phyloP scores from a whole-genome alignment of 2,329 filamentous ascomycete species.

The Sporothrix curviconia region DNA sequence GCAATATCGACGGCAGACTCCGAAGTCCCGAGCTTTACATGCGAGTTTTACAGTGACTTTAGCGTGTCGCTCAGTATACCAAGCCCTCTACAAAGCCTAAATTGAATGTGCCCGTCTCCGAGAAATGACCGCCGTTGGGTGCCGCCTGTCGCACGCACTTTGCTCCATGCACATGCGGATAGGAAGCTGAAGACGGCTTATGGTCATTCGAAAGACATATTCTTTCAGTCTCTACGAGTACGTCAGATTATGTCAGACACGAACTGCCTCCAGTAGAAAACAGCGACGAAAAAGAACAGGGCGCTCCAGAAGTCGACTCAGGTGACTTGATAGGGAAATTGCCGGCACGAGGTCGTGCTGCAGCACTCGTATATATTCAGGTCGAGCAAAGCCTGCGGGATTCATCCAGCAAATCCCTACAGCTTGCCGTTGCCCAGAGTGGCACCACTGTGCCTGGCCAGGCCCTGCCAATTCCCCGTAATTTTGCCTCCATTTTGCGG shows the following conservation, averaged over 20 bases:
- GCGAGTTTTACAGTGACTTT: neutral
- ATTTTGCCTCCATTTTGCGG: too few relatives aligned
- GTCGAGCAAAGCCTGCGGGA: neutral
- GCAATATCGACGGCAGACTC: neutral
- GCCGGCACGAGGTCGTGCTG: too few relatives aligned
- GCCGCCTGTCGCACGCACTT: neutral
- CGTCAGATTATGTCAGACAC: neutral
- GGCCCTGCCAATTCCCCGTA: neutral
- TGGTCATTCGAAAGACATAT: neutral
- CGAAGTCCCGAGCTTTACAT: constrained; percentile 5
- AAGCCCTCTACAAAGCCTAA: too few relatives aligned
- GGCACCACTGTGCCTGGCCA: constrained; percentile 7
- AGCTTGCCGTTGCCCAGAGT: neutral
- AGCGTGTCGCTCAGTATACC: neutral
- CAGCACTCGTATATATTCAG: too few relatives aligned
- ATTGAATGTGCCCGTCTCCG: too few relatives aligned
- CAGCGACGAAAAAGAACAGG: constrained; percentile 9
- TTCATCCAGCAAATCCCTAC: constrained; percentile 9
- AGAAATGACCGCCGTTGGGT: neutral
- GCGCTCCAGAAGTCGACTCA: too few relatives aligned
- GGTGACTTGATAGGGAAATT: too few relatives aligned
- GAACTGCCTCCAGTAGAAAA: neutral
- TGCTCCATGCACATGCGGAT: neutral
- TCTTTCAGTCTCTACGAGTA: too few relatives aligned
- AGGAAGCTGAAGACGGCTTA: neutral